Evolutionary conservation across 176 grass and related monocot genomes (phyloP).

Genomic region (Bothriochloa decipiens): DNA sequence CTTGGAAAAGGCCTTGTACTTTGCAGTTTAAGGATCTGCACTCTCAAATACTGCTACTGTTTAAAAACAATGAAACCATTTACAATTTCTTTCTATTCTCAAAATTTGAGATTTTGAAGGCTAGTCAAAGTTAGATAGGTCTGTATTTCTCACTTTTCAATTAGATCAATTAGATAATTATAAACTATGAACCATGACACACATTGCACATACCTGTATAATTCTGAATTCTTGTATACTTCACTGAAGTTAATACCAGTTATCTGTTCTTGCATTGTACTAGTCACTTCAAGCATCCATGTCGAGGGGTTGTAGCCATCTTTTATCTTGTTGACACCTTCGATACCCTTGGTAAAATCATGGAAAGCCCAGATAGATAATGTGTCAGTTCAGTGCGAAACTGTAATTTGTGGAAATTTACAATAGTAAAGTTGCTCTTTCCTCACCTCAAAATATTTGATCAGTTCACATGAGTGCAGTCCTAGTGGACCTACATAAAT

Average conservation of each 20-base stretch:
- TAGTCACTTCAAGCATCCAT: conserved; percentile 85
- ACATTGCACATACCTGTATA: conserved; percentile 50
- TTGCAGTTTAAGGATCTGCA: conserved; percentile 20
- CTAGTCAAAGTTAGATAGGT: background rate
- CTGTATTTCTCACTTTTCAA: background rate
- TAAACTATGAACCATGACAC: conserved; percentile 14
- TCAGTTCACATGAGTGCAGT: conserved; percentile 60
- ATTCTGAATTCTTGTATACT: conserved; percentile 73
- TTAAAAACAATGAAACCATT: background rate
- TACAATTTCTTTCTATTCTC: background rate
- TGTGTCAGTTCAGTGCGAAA: conserved; percentile 1
- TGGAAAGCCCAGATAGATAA: background rate
- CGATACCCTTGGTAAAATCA: conserved; percentile 50
- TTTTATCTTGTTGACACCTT: conserved; percentile 75
- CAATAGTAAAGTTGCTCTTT: conserved; percentile 1
- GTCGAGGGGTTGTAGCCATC: conserved; percentile 90
- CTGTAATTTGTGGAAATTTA: conserved; percentile 1
- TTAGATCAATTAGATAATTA: background rate
- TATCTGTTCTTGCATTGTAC: conserved; percentile 59
- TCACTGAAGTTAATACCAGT: conserved; percentile 57
- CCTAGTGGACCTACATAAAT: conserved; percentile 85
- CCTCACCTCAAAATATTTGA: conserved; percentile 78
- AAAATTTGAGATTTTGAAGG: conserved; percentile 17
- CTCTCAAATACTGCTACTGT: background rate
- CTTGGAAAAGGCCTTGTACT: conserved; percentile 4